Evolutionary conservation across 2,329 filamentous ascomycete genomes (phyloP), one percentile per base, ranked within the genome.

Genomic region (Tolypocladium inflatum): DNA sequence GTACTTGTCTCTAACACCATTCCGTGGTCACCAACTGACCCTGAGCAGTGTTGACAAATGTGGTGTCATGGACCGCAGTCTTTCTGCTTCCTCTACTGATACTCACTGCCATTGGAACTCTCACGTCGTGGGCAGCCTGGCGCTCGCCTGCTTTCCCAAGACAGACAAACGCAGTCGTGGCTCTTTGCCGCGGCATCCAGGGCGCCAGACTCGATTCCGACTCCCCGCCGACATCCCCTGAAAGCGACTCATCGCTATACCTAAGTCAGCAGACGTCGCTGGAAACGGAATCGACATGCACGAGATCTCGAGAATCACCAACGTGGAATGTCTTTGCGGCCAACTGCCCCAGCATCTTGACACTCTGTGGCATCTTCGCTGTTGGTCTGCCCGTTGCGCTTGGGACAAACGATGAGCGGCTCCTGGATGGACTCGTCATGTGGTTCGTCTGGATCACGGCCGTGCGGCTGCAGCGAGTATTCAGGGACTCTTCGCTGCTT

Each of bases 361-460:
- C 63, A 3, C 63, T 76, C 48, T 37, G 70, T 8, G 59, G 67
- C 10, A 67, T 75, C 11, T 62, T 75, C 3, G 38, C 67, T 1
- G 39, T 79, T 9, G 78, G 78, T 2, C 59, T 78, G 0, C 79
- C 79, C 0, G 59, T 80, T 0, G 73, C 77, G 0, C 62, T 66
- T 3, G 45, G 58, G 0, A 61, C 63, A 0, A 58, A 65, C 2
- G 72, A 74, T 55, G 71, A 75, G 26, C 69, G 73, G 0, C 64
- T 74, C 2, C 70, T 83, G 4, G 76, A 83, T 42, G 75, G 75
- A 0, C 75, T 73, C 30, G 68, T 77, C 15, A 67, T 83, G 4
- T 75, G 79, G 64, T 75, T 78, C 43, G 61, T 78, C 48, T 85
- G 82, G 82, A 71, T 76, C 13, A 64, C 68, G 19, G 71, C 73